These are phyloP conservation scores for Colletotrichum cuscutae DNA, from an alignment of 2,329 filamentous ascomycete species.

Conservation along the genomic window DNA sequence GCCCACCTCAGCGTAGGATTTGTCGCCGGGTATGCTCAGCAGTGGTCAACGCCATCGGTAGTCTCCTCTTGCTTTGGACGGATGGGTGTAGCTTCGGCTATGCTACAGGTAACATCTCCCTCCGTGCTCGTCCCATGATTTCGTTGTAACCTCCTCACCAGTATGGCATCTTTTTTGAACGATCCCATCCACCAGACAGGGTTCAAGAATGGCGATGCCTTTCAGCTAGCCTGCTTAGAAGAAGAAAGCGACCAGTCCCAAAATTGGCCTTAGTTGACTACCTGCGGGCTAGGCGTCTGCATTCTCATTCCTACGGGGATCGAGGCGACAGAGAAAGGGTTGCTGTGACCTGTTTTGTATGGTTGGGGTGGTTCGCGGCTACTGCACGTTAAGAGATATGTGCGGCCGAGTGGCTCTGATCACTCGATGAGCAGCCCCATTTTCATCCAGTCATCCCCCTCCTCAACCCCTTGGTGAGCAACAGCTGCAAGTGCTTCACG, in stretches of 20 bases:
- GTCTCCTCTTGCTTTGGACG: neutral
- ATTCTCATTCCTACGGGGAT: neutral
- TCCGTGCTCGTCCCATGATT: neutral
- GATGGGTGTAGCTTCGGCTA: neutral
- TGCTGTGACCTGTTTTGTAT: neutral
- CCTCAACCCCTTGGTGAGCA: neutral
- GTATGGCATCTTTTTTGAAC: neutral
- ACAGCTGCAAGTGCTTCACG: neutral
- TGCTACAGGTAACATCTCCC: neutral
- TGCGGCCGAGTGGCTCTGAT: conserved; percentile 15
- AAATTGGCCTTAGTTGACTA: neutral
- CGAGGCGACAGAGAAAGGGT: neutral
- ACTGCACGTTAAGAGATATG: conserved; percentile 14
- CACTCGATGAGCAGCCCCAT: conserved; percentile 10
- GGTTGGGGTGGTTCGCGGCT: neutral
- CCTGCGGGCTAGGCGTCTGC: neutral
- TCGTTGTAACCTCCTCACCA: neutral
- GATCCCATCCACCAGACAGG: neutral
- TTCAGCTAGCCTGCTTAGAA: neutral
- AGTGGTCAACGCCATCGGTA: neutral
- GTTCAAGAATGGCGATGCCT: neutral
- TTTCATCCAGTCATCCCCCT: conserved; percentile 22
- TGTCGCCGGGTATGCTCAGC: neutral
- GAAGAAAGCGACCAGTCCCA: neutral
- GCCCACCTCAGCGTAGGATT: neutral